Base-by-base conservation (phyloP, 495 filamentous ascomycete genomes). In the Ramalina peruviana region DNA sequence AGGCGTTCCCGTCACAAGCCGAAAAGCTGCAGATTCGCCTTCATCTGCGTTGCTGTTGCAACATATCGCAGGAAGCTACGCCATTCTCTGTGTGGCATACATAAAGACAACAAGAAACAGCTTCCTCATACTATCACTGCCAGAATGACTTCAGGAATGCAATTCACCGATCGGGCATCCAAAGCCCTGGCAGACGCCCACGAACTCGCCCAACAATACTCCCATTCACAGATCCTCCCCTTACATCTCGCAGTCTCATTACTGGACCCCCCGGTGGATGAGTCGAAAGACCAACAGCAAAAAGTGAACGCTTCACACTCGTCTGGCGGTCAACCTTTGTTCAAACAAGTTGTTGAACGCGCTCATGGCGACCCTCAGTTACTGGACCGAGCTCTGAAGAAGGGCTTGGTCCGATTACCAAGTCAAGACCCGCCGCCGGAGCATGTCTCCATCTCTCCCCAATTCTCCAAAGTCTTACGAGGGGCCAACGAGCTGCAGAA, bases 401-500 rank as follows among this genome's bases (percentile, higher is more conserved):
- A 92, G 73, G 75, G 72, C 7, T 69, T 97, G 46, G 92, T 98
- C 45, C 82, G 92, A 33, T 69, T 94, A 53, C 89, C 92, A 0
- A 90, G 83, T 57, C 92, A 98, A 70, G 86, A 94, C 51, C 92
- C 92, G 3, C 90, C 92, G 25, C 90, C 92, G 45, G 92, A 98
- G 52, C 73, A 77, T 43, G 80, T 92, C 36, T 79, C 82, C 33
- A 78, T 90, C 56, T 78, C 88, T 5, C 88, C 89, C 3, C 70
- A 76, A 12, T 86, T 97, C 64, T 72, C 77, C 37, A 93, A 83
- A 52, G 75, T 95, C 46, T 72, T 98, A 26, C 75, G 88, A 41
- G 72, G 80, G 48, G 88, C 92, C 6, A 80, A 82, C 59, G 88
- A 96, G n/a, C 66, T 98, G 21, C 87, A 89, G 48, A 94, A 92